A percentile compares a stretch with the other conserved stretches of the same genome.
phyloP scores from a whole-genome alignment of 2,329 filamentous ascomycete genomes.

The Aspergillus unguis region DNA sequence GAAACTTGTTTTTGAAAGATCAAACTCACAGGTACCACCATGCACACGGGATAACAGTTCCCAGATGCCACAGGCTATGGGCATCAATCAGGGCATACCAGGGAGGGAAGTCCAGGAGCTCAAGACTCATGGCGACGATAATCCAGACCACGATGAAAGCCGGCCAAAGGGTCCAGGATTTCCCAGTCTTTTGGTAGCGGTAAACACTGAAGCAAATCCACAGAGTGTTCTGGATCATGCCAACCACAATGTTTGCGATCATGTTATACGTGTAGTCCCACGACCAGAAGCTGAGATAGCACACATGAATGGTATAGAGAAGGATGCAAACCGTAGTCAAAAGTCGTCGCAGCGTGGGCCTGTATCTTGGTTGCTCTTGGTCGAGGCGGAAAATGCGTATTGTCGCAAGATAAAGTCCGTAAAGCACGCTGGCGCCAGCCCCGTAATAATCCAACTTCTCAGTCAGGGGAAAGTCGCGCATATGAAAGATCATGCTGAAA shows the following conservation, averaged over 20 bases:
- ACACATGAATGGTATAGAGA: slow-evolving; percentile 73
- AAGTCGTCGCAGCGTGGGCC: slow-evolving; percentile 58
- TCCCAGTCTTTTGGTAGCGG: slow-evolving; percentile 64
- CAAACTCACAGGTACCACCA: slow-evolving; percentile 91
- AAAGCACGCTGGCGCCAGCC: slow-evolving; percentile 83
- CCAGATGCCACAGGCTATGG: slow-evolving; percentile 92
- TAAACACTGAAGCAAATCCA: slow-evolving; percentile 82
- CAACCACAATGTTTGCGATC: slow-evolving; percentile 83
- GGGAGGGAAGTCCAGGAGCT: slow-evolving; percentile 90
- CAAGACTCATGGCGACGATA: slow-evolving; percentile 88
- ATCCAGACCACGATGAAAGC: slow-evolving; percentile 90
- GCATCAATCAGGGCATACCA: slow-evolving; percentile 80
- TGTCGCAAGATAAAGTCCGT: slow-evolving; percentile 81
- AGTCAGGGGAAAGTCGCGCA: slow-evolving; percentile 76
- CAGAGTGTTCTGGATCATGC: slow-evolving; percentile 73
- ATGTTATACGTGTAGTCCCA: slow-evolving; percentile 99
- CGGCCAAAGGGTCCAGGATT: slow-evolving; percentile 83
- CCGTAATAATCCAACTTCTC: slow-evolving; percentile 97
- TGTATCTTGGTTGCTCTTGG: slow-evolving; percentile 46
- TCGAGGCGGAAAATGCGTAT: slow-evolving; percentile 83
- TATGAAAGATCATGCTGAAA: slow-evolving; percentile 89
- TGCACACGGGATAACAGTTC: slow-evolving; percentile 81
- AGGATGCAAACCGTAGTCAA: slow-evolving; percentile 73
- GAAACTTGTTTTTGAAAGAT: not conserved
- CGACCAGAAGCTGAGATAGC: slow-evolving; percentile 76